Conservation (phyloP, 1,284 basidiomycete genomes). For the Thelephora terrestris region DNA sequence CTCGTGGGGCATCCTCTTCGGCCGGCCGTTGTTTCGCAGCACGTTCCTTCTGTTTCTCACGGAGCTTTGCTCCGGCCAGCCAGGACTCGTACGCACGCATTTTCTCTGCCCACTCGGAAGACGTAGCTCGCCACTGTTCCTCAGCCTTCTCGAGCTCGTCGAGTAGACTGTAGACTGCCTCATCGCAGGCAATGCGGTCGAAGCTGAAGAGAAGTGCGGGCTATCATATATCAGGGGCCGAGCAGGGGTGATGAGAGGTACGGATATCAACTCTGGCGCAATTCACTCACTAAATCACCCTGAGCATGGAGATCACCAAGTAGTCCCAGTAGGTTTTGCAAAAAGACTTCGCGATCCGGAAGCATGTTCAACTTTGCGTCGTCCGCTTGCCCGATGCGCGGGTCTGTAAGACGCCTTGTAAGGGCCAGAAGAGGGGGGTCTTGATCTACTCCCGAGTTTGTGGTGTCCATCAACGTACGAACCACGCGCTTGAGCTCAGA, state of each 20-base stretch:
- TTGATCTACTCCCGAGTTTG: slow-evolving; percentile 8
- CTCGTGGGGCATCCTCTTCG: slow-evolving; percentile 19
- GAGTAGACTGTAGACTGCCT: slow-evolving; percentile 34
- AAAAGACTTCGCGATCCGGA: slow-evolving; percentile 23
- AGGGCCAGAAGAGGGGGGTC: slow-evolving; percentile 29
- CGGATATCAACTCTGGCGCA: neutral
- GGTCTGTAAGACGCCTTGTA: slow-evolving; percentile 32
- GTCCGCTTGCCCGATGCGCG: slow-evolving; percentile 17
- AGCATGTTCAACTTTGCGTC: slow-evolving; percentile 20
- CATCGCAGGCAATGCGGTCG: slow-evolving; percentile 48
- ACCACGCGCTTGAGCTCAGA: slow-evolving; percentile 37
- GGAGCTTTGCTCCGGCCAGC: slow-evolving; percentile 33
- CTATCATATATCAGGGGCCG: slow-evolving; percentile 21
- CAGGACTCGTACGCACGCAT: slow-evolving; percentile 42
- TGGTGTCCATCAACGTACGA: slow-evolving; percentile 25
- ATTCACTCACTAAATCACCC: slow-evolving; percentile 39
- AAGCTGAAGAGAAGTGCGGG: slow-evolving; percentile 62
- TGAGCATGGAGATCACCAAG: slow-evolving; percentile 42
- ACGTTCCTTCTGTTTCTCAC: slow-evolving; percentile 30
- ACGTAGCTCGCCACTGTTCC: slow-evolving; percentile 35
- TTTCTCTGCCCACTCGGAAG: slow-evolving; percentile 40
- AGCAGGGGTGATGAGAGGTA: slow-evolving; percentile 3
- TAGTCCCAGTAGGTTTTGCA: slow-evolving; percentile 36
- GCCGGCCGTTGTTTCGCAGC: slow-evolving; percentile 31
- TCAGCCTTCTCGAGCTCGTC: slow-evolving; percentile 33